A percentile compares a stretch with the other conserved stretches of the same genome.
Evolutionary conservation across 768 basidiomycete genomes (phyloP).

Genomic region (Galerina sulciceps): DNA sequence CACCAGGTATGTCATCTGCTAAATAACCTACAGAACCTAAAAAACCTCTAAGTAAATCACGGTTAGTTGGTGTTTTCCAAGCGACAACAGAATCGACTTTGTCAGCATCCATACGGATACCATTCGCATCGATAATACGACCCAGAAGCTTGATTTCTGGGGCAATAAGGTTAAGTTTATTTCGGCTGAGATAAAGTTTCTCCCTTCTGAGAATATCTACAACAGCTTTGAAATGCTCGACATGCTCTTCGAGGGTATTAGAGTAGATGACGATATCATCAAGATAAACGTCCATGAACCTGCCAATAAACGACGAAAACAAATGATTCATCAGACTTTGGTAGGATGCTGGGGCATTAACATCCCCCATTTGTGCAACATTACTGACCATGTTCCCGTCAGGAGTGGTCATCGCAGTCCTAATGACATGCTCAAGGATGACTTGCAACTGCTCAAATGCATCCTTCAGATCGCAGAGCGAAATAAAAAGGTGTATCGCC

Average conservation of each 20-base stretch:
- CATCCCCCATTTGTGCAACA: not conserved
- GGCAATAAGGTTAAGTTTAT: conserved; percentile 35
- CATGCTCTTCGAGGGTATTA: conserved; percentile 35
- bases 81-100: conserved; percentile 39
- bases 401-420: not conserved
- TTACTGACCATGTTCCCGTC: not conserved
- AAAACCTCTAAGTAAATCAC: conserved; percentile 33
- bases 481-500: not conserved
- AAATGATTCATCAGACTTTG: conserved; percentile 14
- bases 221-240: conserved; percentile 29
- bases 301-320: conserved; percentile 34
- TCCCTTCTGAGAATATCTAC: conserved; percentile 29
- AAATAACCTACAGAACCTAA: conserved; percentile 25
- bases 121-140: conserved; percentile 29
- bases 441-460: not conserved
- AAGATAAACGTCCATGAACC: conserved; percentile 34
- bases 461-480: not conserved
- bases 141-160: conserved; percentile 27
- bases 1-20: conserved; percentile 28
- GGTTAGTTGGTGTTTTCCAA: conserved; percentile 31
- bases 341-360: not conserved
- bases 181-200: conserved; percentile 31
- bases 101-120: conserved; percentile 41
- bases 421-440: not conserved
- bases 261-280: conserved; percentile 41